Base-by-base conservation (phyloP, 2,329 filamentous ascomycete genomes). In the Microcyclosporella mali region DNA sequence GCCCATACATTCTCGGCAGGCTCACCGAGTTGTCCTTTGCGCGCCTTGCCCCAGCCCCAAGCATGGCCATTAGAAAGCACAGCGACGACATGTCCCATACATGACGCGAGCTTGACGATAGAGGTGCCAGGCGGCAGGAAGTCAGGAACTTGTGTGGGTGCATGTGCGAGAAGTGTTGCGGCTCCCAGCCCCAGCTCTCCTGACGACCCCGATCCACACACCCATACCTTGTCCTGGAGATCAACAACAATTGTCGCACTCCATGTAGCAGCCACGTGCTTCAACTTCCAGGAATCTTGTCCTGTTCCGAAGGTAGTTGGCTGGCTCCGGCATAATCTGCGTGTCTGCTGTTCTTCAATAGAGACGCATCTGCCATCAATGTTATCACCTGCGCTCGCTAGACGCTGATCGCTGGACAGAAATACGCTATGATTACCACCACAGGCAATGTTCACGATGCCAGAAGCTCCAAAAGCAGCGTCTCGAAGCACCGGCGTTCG, bases 381-480 rank as follows among this genome's bases (percentile, higher is more conserved):
- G 59, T 77, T 70, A 45, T 82, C 77, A 1, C 88, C 88, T 34
- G 79, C 75, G 56, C 77, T 81, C 57, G 78, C 84, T 0, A 89
- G 68, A 1, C 67, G 54, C 0, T 82, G 82, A 18, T 70, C 60
- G 3, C 69, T 58, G n/a, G 75, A 78, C 9, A 88, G 69, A 8
- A 94, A 62, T 3, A 95, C 67, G 0, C 88, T 94, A 63, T 95
- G 90, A 58, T 95, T 95, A 1, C 89, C 89, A 3, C 90, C 90
- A 6, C 86, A 73, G 33, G 61, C 66, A 18, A 82, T 70, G 11
- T 53, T 45, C 9, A 25, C 21, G 4, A 25, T 25, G 6, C 9
- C 9, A 9, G 21, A 25, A 25, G 21, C 21, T 25, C 43, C 46
- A 19, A 59, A 40, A 28, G 9, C 18, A 8, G 30, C 14, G 9